Conservation (phyloP, 305 asterid species). For the Solanum hybrid region DNA sequence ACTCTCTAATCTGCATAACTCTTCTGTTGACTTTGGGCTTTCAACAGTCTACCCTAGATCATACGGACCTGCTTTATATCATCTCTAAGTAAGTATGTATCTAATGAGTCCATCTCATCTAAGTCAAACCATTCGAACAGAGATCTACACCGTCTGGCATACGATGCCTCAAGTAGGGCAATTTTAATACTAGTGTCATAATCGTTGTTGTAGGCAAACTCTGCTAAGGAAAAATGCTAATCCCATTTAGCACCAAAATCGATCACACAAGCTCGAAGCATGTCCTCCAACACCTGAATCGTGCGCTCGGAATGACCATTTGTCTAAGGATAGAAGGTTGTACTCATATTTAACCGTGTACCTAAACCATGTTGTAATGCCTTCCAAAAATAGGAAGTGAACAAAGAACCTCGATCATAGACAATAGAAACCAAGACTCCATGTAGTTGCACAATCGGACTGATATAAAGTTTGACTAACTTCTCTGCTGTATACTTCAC, state of each 20-base stretch:
- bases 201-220: too few relatives aligned
- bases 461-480: neutral
- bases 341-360: neutral
- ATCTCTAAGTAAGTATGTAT: too few relatives aligned
- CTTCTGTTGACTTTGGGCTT: too few relatives aligned
- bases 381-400: too few relatives aligned
- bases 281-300: neutral
- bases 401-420: neutral
- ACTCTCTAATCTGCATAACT: neutral
- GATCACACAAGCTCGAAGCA: neutral
- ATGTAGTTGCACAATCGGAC: neutral
- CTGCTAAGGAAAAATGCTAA: neutral
- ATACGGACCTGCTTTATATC: neutral
- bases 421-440: neutral
- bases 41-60: neutral
- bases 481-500: neutral
- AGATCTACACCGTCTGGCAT: neutral
- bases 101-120: neutral
- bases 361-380: neutral
- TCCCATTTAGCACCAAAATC: too few relatives aligned
- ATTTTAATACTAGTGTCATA: neutral
- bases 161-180: neutral
- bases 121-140: neutral
- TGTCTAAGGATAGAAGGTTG: neutral
- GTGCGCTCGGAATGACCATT: neutral